Base-by-base conservation (phyloP, 257 asterid genomes). In the Cinchona pubescens region DNA sequence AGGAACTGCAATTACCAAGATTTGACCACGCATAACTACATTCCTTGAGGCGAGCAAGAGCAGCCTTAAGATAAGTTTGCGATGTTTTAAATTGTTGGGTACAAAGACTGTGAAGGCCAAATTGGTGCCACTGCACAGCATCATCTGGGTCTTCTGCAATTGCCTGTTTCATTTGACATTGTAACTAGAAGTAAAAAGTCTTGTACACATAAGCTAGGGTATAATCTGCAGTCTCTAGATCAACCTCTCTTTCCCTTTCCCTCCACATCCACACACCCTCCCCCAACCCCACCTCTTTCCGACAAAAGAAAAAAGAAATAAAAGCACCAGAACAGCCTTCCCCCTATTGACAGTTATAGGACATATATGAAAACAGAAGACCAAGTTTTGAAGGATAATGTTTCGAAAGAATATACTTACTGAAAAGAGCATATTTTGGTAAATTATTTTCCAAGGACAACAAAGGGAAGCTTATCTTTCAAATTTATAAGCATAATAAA, bases 101-200 rank as follows among this genome's bases (percentile, higher is more conserved):
- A 76, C 92, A 87, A 49, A 94, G 97, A 80, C 83, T 83, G 83
- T 92, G 99, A 79, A 90, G 98, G 71, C 99, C 99, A 58, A 92
- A 86, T 87, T 92, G 99, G 81, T 94, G 97, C 99, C 99, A 94
- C 77, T 92, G 99, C 71, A 92, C 85, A 81, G 98, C 98, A 79
- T 95, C 96, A 61, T 91, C 92, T 3, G 97, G 97, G 74, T 95
- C 96, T 86, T 90, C 98, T 74, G 93, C 94, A 60, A 92, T 83
- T 34, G 97, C 96, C 99, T 92, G 84, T 75, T 71, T 73, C 75
- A 83, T 42, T 74, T 37, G 56, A 43, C 42, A 34, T 27, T 4
- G 37, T 42, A 27, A 69, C n/a, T 18, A 32, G 45, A 62, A 34
- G 30, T 14, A 4, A 62, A 62, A 6, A 32, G 0, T 30, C 25